Conservation (phyloP, 192 early-diverging fungal genomes). For the Entomortierella chlamydospora region DNA sequence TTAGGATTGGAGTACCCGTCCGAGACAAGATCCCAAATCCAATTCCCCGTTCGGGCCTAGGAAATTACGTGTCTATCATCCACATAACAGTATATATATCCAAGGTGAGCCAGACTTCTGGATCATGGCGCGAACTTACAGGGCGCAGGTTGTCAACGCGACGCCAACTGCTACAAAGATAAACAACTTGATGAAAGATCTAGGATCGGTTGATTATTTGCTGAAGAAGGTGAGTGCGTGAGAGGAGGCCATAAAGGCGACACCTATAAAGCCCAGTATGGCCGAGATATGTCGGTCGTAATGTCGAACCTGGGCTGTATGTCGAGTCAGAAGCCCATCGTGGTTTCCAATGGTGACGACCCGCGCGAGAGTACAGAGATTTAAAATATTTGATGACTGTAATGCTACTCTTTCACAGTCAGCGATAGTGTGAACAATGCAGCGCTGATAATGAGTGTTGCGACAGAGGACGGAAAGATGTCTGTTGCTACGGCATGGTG, state of each 20-base stretch:
- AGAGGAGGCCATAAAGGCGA: slow-evolving; percentile 38
- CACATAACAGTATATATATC: slow-evolving; percentile 18
- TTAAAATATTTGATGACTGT: background rate
- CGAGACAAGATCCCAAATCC: slow-evolving; percentile 11
- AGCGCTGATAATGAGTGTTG: slow-evolving; percentile 34
- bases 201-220: slow-evolving; percentile 25
- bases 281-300: slow-evolving; percentile 26
- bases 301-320: slow-evolving; percentile 35
- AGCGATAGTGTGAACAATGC: slow-evolving; percentile 20
- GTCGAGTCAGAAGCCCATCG: slow-evolving; percentile 2
- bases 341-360: background rate
- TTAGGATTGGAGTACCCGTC: slow-evolving; percentile 32
- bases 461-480: slow-evolving; percentile 14
- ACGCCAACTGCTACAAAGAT: slow-evolving; percentile 13
- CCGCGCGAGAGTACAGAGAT: background rate
- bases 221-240: slow-evolving; percentile 25
- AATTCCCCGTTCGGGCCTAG: slow-evolving; percentile 13
- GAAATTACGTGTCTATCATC: slow-evolving; percentile 34
- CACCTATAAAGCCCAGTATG: slow-evolving; percentile 42
- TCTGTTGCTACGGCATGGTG: slow-evolving; percentile 30
- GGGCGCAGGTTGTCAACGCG: slow-evolving; percentile 13
- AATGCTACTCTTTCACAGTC: too few species aligned
- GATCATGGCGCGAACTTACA: slow-evolving; percentile 9
- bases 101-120: slow-evolving; percentile 16
- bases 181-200: slow-evolving; percentile 30